Evolutionary conservation across 495 filamentous ascomycete genomes (phyloP).

Genomic region (Evernia prunastri): DNA sequence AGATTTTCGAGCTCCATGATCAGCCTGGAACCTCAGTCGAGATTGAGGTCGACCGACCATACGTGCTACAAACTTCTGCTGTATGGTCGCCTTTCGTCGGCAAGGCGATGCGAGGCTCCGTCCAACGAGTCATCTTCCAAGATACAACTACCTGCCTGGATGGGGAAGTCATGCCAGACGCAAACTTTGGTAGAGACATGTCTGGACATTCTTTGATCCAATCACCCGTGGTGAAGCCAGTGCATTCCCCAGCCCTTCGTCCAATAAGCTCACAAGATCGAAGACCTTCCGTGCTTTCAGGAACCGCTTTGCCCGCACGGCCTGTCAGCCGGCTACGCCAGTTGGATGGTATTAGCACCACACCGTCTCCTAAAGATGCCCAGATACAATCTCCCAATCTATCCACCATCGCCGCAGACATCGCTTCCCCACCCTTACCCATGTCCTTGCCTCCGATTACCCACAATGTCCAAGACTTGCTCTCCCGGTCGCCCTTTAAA

Average conservation of each 20-base stretch:
- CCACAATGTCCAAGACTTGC: conserved; percentile 59
- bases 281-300: neutral
- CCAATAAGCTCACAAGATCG: conserved; percentile 38
- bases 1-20: conserved; percentile 82
- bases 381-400: conserved; percentile 19
- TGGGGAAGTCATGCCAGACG: conserved; percentile 52
- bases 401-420: conserved; percentile 40
- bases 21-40: conserved; percentile 69
- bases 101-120: conserved; percentile 61
- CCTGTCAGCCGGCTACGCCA: conserved; percentile 22
- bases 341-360: conserved; percentile 23
- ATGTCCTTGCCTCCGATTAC: conserved; percentile 41
- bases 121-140: conserved; percentile 75
- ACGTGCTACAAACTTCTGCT: conserved; percentile 47
- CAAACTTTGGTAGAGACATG: conserved; percentile 64
- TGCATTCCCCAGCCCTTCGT: conserved; percentile 30
- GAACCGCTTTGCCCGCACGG: conserved; percentile 16
- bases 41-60: conserved; percentile 65
- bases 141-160: conserved; percentile 72
- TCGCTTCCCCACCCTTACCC: conserved; percentile 49
- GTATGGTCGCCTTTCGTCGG: conserved; percentile 73
- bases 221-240: conserved; percentile 50
- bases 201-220: conserved; percentile 54
- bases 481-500: conserved; percentile 78
- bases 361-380: conserved; percentile 23